Evolutionary conservation across 2,329 filamentous ascomycete species (phyloP), one percentile per base, ranked within the genome.

Genomic region (Pseudogymnoascus verrucosus): DNA sequence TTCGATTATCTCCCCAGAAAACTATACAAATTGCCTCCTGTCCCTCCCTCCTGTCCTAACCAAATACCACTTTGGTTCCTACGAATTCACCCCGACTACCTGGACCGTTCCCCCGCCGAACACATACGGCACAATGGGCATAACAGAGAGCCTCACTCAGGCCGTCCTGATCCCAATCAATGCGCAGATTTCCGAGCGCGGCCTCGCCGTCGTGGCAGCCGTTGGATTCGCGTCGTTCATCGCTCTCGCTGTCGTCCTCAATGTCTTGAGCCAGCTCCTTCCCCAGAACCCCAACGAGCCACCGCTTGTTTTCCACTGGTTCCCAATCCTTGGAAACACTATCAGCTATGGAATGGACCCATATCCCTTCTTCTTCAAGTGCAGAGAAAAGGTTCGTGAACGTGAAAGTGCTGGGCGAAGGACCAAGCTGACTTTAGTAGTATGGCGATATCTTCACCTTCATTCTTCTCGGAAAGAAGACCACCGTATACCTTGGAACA

Each of bases 261-360:
- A 98, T 76, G 87, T 98, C 68, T 72, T 90, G 69, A 82, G 82
- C 67, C 93, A 98, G 77, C 70, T 96, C 64, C 78, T 97, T 66
- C 86, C 91, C 79, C 90, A 85, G 78, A 93, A 92, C 70, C 84
- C 89, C 61, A 89, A 92, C 74, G 89, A 92, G 74, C 90, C 90
- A 31, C 90, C 90, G 1, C 70, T 93, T 64, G 89, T 93, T 66
- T 93, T 93, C 76, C 89, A 91, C 76, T 90, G 85, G 84, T 82
- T 93, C 72, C 90, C 90, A 65, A 78, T 96, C 69, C 82, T 99
- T 71, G 93, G 93, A 68, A 97, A 89, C 79, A 97, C 95, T 65
- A 81, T 98, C 71, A 90, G 86, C 51, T 99, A 98, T 78, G 93
- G 93, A 76, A 97, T 97, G 77, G 91, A 98, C 73, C 93, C 93